Conservation (phyloP, 768 basidiomycete genomes). For the Tricholoma flavovirens region DNA sequence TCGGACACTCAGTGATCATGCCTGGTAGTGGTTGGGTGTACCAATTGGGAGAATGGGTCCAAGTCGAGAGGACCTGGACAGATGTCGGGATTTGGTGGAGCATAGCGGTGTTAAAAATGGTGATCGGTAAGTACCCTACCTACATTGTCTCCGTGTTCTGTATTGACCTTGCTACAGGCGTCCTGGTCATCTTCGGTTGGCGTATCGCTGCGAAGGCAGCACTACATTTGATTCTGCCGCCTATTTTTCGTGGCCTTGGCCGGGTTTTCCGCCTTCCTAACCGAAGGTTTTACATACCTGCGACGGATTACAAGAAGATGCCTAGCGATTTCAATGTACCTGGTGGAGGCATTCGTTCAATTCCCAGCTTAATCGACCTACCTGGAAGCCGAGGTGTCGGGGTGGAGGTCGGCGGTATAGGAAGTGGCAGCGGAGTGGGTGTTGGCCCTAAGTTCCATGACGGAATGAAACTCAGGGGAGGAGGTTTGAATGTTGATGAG, state of each 20-base stretch:
- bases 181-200: slow-evolving; percentile 81
- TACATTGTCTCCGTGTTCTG: neutral
- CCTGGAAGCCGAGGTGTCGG: slow-evolving; percentile 41
- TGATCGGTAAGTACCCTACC: slow-evolving; percentile 27
- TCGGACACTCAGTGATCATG: slow-evolving; percentile 34
- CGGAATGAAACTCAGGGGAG: slow-evolving; percentile 58
- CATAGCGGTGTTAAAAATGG: slow-evolving; percentile 42
- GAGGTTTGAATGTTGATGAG: slow-evolving; percentile 3
- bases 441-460: slow-evolving; percentile 24
- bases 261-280: slow-evolving; percentile 68
- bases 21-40: slow-evolving; percentile 49
- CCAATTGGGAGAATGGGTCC: slow-evolving; percentile 27
- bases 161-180: slow-evolving; percentile 36
- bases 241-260: slow-evolving; percentile 73
- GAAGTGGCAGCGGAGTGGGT: slow-evolving; percentile 28
- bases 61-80: slow-evolving; percentile 29
- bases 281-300: slow-evolving; percentile 84
- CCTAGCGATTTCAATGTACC: slow-evolving; percentile 44
- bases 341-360: slow-evolving; percentile 47
- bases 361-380: slow-evolving; percentile 85
- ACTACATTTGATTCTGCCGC: slow-evolving; percentile 72
- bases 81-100: slow-evolving; percentile 43
- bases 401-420: slow-evolving; percentile 41
- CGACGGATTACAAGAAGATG: slow-evolving; percentile 78
- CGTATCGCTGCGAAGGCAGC: slow-evolving; percentile 78